These are phyloP conservation scores for Neofusicoccum parvum DNA, from an alignment of 2,329 filamentous ascomycete species.

Conservation along the genomic window DNA sequence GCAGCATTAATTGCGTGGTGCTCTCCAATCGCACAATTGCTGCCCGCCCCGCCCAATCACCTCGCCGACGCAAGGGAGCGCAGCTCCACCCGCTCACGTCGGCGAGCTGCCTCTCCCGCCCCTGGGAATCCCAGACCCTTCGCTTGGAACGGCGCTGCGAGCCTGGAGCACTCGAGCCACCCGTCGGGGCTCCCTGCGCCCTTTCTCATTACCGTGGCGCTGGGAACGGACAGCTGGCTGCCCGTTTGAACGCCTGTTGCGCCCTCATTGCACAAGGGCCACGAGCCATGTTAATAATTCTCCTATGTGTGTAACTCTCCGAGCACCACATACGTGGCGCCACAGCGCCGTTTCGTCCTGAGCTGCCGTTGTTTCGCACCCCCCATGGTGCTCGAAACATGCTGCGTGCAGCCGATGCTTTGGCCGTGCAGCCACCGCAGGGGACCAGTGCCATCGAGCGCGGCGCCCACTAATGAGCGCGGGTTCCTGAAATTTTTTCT, in stretches of 20 bases:
- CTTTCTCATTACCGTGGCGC: constrained; percentile 20
- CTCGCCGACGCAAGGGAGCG: not conserved
- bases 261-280: constrained; percentile 6
- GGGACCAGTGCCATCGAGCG: not conserved
- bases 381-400: not conserved
- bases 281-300: constrained; percentile 14
- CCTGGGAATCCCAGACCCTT: constrained; percentile 10
- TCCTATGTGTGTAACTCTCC: constrained; percentile 7
- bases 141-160: constrained; percentile 17
- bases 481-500: constrained; percentile 1
- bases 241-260: constrained; percentile 11
- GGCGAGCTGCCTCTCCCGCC: constrained; percentile 5
- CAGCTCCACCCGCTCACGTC: not conserved
- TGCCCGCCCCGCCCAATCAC: not conserved
- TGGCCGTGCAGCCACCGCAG: not conserved
- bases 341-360: constrained; percentile 1
- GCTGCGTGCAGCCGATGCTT: not conserved
- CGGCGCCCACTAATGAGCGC: not conserved
- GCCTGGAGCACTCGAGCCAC: constrained; percentile 13
- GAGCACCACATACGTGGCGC: constrained; percentile 11
- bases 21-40: not conserved
- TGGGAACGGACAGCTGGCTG: constrained; percentile 18
- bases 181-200: constrained; percentile 14
- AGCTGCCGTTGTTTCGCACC: constrained; percentile 1
- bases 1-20: not conserved